phyloP scores from a whole-genome alignment of 2,329 filamentous ascomycete genomes.

The Colletotrichum sp. region DNA sequence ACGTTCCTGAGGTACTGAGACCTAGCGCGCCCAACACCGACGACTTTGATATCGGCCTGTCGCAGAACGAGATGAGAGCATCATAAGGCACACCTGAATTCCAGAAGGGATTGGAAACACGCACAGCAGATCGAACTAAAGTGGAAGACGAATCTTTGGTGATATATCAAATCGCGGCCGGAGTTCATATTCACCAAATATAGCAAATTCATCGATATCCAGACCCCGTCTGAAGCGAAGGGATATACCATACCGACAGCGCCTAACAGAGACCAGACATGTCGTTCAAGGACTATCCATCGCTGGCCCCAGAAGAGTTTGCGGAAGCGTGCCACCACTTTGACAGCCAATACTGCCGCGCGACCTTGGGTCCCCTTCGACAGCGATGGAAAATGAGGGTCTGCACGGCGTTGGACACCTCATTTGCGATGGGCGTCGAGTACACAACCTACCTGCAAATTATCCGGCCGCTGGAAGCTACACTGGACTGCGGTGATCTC shows the following conservation, averaged over 20 bases:
- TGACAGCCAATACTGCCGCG: constrained; percentile 63
- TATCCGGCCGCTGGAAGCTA: constrained; percentile 54
- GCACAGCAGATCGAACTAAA: background rate
- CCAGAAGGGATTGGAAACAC: background rate
- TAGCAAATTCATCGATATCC: background rate
- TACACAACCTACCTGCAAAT: constrained; percentile 62
- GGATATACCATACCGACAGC: background rate
- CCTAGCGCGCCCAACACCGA: background rate
- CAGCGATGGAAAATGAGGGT: constrained; percentile 59
- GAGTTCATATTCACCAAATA: background rate
- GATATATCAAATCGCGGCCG: background rate
- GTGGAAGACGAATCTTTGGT: background rate
- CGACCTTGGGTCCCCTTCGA: constrained; percentile 59
- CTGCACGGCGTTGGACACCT: constrained; percentile 55
- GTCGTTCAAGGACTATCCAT: constrained; percentile 61
- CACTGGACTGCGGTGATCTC: constrained; percentile 49
- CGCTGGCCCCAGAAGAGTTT: constrained; percentile 67
- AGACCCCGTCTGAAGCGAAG: background rate
- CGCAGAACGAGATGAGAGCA: background rate
- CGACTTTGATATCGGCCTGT: background rate
- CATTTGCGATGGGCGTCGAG: constrained; percentile 45
- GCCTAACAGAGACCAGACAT: background rate
- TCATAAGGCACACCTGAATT: background rate
- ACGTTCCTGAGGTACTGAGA: background rate
- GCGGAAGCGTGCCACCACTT: constrained; percentile 67